Evolutionary conservation across 2,329 filamentous ascomycete species (phyloP).

Genomic region (Karstenula rhodostoma): DNA sequence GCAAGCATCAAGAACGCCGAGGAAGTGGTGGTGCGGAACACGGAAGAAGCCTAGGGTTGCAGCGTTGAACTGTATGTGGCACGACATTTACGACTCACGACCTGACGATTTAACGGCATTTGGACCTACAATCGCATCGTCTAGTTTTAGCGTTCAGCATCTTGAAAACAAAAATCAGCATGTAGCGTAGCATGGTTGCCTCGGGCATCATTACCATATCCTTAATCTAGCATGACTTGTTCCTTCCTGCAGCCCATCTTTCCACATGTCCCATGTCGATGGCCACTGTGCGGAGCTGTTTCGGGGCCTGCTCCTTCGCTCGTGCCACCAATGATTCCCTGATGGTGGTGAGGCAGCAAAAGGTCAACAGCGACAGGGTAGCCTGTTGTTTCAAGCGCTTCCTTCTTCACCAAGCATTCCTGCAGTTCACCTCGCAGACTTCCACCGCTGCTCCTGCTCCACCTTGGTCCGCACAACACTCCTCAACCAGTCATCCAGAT

Average conservation of each 20-base stretch:
- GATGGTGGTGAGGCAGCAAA: neutral
- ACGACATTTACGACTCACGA: slow-evolving; percentile 20
- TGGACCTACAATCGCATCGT: slow-evolving; percentile 9
- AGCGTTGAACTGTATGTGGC: slow-evolving; percentile 18
- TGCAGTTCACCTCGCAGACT: slow-evolving; percentile 39
- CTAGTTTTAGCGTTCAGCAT: slow-evolving; percentile 11
- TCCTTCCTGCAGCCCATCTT: neutral
- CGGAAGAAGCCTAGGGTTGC: slow-evolving; percentile 7
- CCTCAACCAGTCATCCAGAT: slow-evolving; percentile 50
- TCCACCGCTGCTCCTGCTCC: slow-evolving; percentile 52
- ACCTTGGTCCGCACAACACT: slow-evolving; percentile 52
- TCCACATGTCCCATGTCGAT: neutral
- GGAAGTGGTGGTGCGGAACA: slow-evolving; percentile 20
- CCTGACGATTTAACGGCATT: slow-evolving; percentile 6
- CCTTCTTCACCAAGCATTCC: neutral
- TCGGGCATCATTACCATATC: slow-evolving; percentile 5
- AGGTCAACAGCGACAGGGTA: neutral
- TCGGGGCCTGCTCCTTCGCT: neutral
- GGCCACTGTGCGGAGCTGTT: neutral
- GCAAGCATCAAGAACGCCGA: slow-evolving; percentile 27
- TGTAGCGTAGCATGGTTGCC: slow-evolving; percentile 7
- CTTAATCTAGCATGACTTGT: neutral
- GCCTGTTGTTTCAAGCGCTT: too few species aligned
- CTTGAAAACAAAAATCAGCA: neutral
- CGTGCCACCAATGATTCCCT: neutral